Base-by-base conservation (phyloP, 805 yeast genomes). In the Grigorovia transvaalensis region DNA sequence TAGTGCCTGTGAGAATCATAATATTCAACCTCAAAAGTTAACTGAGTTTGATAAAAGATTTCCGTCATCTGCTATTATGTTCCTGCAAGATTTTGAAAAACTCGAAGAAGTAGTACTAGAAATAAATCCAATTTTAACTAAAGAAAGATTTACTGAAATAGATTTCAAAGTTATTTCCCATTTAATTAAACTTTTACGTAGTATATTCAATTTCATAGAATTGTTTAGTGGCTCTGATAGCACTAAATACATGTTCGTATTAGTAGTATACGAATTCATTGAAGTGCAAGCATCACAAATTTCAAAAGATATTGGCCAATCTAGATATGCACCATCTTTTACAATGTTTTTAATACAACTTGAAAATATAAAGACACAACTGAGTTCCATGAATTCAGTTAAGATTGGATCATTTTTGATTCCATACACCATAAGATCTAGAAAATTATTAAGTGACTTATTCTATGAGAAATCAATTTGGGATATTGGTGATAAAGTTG, bases 81-180 rank as follows among this genome's bases (percentile, higher is more conserved):
- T 50, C 27, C 47, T 57, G 44, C 30, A 40, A 30, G 18, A 51
- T 2, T 56, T 57, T 35, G 4, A 44, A 11, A 23, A 49, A 19
- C 49, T 53, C 1, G 19, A 48, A n/a, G 48, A 52, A 0, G 54
- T 46, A 19, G 35, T 56, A 15, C 20, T n/a, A 33, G 43, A 33
- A 11, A 53, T 57, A 23, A 47, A 50, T 20, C 52, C 54, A 40
- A 48, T 38, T 35, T 17, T 56, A 15, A 23, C 27, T 8, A 54
- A 53, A 44, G 59, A 54, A 46, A 48, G 41, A n/a, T 53, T 57
- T 19, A 53, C 53, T 18, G 49, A 47, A 1, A 23, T 45, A 6
- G 60, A 57, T 47, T 54, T 57, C 35, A 45, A 23, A 30, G 11
- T 51, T 2, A 30, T 46, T 13, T 17, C 23, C n/a, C 48, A 45